Conservation (phyloP, 331 rosid species). For the Rhamnella rubrinervis region DNA sequence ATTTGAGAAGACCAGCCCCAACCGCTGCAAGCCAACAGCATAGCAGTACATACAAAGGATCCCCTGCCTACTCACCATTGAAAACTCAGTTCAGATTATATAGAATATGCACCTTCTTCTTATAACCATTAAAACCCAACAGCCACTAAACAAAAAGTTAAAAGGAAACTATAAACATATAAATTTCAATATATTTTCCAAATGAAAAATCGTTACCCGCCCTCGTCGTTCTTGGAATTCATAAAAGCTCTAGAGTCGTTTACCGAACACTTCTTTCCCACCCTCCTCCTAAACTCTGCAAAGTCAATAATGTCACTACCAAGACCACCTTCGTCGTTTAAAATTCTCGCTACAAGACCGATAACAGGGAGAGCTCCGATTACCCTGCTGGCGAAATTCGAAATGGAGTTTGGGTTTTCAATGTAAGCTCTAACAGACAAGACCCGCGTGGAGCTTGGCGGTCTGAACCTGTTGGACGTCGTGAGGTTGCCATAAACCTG, state of each 20-base stretch:
- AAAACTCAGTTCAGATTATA: conserved; percentile 12
- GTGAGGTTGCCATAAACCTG: conserved; percentile 42
- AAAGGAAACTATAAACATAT: no score
- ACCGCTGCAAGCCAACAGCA: conserved; percentile 89
- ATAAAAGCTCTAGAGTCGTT: conserved; percentile 67
- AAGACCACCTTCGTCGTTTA: conserved; percentile 87
- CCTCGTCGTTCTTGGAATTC: conserved; percentile 72
- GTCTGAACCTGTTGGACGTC: conserved; percentile 22
- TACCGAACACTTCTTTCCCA: conserved; percentile 67
- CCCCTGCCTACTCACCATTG: conserved; percentile 65
- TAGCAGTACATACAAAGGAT: conserved; percentile 76
- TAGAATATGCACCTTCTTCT: background rate
- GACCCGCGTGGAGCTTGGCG: conserved; percentile 12
- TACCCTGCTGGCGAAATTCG: conserved; percentile 63
- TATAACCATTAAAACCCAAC: background rate
- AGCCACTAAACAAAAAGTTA: background rate
- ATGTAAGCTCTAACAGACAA: conserved; percentile 64
- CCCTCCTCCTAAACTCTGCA: conserved; percentile 83
- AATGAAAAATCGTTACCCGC: conserved; percentile 35
- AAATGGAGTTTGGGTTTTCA: conserved; percentile 64
- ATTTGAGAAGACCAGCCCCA: conserved; percentile 93
- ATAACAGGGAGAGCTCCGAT: conserved; percentile 86
- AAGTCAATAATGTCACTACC: conserved; percentile 76
- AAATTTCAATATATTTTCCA: no score
- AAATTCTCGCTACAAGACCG: conserved; percentile 73